Base-by-base conservation (phyloP, 805 yeast genomes). In the Saccharomycopsis fodiens region DNA sequence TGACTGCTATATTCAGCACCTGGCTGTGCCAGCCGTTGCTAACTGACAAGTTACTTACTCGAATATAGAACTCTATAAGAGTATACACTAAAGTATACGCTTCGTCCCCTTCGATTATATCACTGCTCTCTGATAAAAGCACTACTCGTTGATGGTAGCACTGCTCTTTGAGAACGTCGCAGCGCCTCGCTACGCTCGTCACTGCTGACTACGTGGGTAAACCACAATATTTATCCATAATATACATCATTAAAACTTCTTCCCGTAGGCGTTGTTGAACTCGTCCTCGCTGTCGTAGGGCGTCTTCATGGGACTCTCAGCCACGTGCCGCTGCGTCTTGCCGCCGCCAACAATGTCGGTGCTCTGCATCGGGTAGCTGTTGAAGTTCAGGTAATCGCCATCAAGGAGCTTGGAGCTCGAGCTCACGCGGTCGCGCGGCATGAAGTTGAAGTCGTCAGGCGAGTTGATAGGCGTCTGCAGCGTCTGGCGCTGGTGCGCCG, bases 241-340 rank as follows among this genome's bases (percentile, higher is more conserved):
- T 36, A 17, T 13, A 13, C 20, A 13, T n/a, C 21, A 25, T 25
- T 10, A 25, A 25, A 25, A 25, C 29, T 25, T 25, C 29, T 25
- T 25, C 10, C 29, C 29, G 29, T 25, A 25, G 10, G 29, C 6
- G 29, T 25, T 25, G 32, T 38, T 20, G 23, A 38, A 19, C 5
- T 23, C 32, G 7, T 38, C 41, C 19, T 38, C 31, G 32, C 32
- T 25, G 29, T 25, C 41, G 32, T 16, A 23, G 6, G 41, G 41
- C n/a, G 41, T 16, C 7, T 20, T 38, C 29, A 38, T 38, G 5
- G 41, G 41, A 21, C 19, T 38, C 16, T 13, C 41, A 6, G 41
- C 21, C 6, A 10, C 10, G 10, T 25, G 29, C 10, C 29, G 29
- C 10, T 25, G 29, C 29, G 10, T 10, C 29, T 25, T 25, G 29